phyloP scores from a whole-genome alignment of 2,329 filamentous ascomycete species.

The Biscogniauxia marginata region DNA sequence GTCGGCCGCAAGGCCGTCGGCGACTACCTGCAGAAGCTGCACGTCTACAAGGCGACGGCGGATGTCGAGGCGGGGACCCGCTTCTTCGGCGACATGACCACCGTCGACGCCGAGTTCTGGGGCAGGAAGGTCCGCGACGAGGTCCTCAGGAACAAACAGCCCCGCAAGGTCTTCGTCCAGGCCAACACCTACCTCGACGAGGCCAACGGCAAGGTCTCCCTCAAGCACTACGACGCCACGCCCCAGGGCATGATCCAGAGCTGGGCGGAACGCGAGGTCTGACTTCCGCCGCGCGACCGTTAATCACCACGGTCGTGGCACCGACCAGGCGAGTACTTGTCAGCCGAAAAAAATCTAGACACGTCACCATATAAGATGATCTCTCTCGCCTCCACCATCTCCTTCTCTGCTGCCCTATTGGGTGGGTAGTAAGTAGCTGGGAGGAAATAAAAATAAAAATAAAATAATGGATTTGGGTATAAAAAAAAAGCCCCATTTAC shows the following conservation, averaged over 20 bases:
- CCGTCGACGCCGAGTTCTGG: slow-evolving; percentile 80
- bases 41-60: slow-evolving; percentile 89
- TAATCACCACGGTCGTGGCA: too few relatives aligned
- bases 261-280: slow-evolving; percentile 64
- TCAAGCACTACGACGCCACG: slow-evolving; percentile 85
- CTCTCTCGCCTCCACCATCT: too few relatives aligned
- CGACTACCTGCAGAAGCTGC: slow-evolving; percentile 84
- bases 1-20: slow-evolving; percentile 80
- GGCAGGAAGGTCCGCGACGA: slow-evolving; percentile 74
- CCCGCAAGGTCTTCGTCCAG: slow-evolving; percentile 90
- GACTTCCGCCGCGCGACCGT: slow-evolving; percentile 5
- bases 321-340: too few relatives aligned
- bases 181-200: slow-evolving; percentile 78
- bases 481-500: background rate
- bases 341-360: too few relatives aligned
- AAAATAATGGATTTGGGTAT: background rate
- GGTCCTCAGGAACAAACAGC: slow-evolving; percentile 74
- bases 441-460: background rate
- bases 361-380: too few relatives aligned
- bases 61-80: slow-evolving; percentile 75
- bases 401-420: too few relatives aligned
- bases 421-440: too few relatives aligned
- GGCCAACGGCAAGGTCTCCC: slow-evolving; percentile 64
- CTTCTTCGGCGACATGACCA: slow-evolving; percentile 81
- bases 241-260: slow-evolving; percentile 81